A percentile compares a stretch with the other conserved stretches of the same genome.
Conservation (phyloP, 2,329 filamentous ascomycete genomes). For the Fusarium multiceps region DNA sequence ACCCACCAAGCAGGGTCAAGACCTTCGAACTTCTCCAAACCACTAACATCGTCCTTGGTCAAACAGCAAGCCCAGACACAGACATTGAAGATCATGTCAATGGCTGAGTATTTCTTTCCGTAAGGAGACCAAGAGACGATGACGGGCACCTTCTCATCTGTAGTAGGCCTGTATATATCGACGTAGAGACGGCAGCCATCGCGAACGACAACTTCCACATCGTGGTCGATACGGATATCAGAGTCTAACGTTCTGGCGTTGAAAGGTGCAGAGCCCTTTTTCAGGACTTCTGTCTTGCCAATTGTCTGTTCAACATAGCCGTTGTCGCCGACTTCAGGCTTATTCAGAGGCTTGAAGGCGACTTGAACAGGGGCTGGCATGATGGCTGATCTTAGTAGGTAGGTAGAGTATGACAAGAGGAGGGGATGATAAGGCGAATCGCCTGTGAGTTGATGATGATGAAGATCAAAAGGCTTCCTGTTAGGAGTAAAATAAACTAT, state of each 20-base stretch:
- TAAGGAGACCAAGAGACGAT: conserved; percentile 39
- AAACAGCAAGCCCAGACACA: conserved; percentile 34
- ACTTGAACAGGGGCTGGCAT: conserved; percentile 41
- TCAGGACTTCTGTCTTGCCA: conserved; percentile 38
- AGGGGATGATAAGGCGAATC: not conserved
- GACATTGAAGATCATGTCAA: conserved; percentile 38
- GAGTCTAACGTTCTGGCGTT: conserved; percentile 36
- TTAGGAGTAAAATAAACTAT: rapidly evolving
- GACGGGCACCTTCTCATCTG: conserved; percentile 20
- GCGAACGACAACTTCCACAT: conserved; percentile 38
- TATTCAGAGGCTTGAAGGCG: conserved; percentile 39
- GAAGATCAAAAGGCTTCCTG: too few relatives aligned
- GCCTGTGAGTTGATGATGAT: not conserved
- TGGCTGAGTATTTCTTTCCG: conserved; percentile 37
- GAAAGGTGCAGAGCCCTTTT: conserved; percentile 35
- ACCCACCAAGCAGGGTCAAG: conserved; percentile 30
- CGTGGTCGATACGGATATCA: conserved; percentile 39
- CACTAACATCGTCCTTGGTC: conserved; percentile 23
- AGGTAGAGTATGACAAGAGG: not conserved
- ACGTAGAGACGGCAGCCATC: conserved; percentile 39
- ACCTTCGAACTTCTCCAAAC: conserved; percentile 29
- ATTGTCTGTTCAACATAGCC: conserved; percentile 32
- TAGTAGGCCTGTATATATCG: conserved; percentile 13
- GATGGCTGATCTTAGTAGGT: not conserved
- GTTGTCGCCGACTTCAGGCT: conserved; percentile 36